A percentile compares a stretch with the other conserved stretches of the same genome.
These are phyloP conservation scores for Neonectria magnoliae DNA, from an alignment of 2,329 filamentous ascomycete genomes.

Conservation along the genomic window DNA sequence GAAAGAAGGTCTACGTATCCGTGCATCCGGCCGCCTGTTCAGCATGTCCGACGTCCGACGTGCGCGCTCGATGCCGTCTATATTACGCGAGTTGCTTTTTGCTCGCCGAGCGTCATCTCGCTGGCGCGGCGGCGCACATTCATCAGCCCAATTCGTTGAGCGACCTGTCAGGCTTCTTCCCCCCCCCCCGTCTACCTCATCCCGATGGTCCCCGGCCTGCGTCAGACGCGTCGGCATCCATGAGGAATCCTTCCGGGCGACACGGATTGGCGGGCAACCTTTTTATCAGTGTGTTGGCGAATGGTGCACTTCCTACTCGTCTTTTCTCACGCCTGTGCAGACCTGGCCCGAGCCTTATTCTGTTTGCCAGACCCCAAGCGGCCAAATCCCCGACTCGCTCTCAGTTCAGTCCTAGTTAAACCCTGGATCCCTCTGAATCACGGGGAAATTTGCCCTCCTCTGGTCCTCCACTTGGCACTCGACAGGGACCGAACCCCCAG, in stretches of 20 bases:
- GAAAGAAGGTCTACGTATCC: slow-evolving; percentile 9
- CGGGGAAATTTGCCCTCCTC: slow-evolving; percentile 20
- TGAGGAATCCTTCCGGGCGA: not conserved
- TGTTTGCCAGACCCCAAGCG: slow-evolving; percentile 26
- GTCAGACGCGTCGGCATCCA: slow-evolving; percentile 7
- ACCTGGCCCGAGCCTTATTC: slow-evolving; percentile 1
- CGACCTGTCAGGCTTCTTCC: slow-evolving; percentile 24
- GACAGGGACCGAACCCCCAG: not conserved
- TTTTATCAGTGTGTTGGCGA: slow-evolving; percentile 5
- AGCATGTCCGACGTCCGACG: not conserved
- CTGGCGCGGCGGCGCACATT: not conserved
- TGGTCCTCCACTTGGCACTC: slow-evolving; percentile 6
- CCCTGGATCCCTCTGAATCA: slow-evolving; percentile 17
- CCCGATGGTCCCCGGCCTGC: not conserved
- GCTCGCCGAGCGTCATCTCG: slow-evolving; percentile 5
- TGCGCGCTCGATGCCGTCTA: not conserved
- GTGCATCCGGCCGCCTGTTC: slow-evolving; percentile 8
- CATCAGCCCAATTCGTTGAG: slow-evolving; percentile 26
- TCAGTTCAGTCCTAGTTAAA: not conserved
- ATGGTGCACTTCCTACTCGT: not conserved
- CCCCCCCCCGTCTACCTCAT: slow-evolving; percentile 3
- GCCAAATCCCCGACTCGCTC: slow-evolving; percentile 22
- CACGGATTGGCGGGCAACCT: not conserved
- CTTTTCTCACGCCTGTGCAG: not conserved
- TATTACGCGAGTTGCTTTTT: slow-evolving; percentile 25